Conservation (phyloP, 345 rosid genomes). For the Firmiana major region DNA sequence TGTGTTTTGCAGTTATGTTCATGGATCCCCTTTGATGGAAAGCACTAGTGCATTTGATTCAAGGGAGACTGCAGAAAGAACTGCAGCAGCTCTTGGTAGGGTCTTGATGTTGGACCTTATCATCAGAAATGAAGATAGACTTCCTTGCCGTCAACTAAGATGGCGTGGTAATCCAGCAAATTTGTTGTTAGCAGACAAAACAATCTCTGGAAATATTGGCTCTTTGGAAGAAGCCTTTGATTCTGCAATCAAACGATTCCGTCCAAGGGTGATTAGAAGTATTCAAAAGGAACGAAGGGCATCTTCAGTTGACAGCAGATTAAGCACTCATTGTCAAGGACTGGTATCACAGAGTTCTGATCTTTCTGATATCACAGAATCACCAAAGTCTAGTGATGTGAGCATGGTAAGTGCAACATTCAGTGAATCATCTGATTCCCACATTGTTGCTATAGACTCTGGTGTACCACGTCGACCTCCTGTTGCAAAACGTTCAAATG, state of each 20-base stretch:
- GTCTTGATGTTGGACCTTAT: slow-evolving; percentile 88
- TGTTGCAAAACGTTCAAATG: slow-evolving; percentile 91
- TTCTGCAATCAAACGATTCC: slow-evolving; percentile 66
- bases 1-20: slow-evolving; percentile 70
- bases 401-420: slow-evolving; percentile 50
- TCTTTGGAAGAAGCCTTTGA: slow-evolving; percentile 68
- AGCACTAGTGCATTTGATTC: slow-evolving; percentile 73
- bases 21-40: slow-evolving; percentile 90
- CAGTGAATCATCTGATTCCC: slow-evolving; percentile 51
- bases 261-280: slow-evolving; percentile 72
- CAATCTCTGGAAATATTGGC: slow-evolving; percentile 39
- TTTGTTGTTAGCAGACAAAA: slow-evolving; percentile 73
- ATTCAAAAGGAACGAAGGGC: slow-evolving; percentile 88
- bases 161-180: slow-evolving; percentile 99
- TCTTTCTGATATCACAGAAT: slow-evolving; percentile 61
- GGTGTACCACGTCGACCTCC: slow-evolving; percentile 99
- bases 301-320: slow-evolving; percentile 67
- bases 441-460: slow-evolving; percentile 86
- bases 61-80: slow-evolving; percentile 63
- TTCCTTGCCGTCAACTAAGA: slow-evolving; percentile 86
- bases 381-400: slow-evolving; percentile 52
- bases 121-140: slow-evolving; percentile 93
- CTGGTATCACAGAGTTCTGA: slow-evolving; percentile 55
- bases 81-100: slow-evolving; percentile 86
- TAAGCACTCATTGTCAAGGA: slow-evolving; percentile 43